Base-by-base conservation (phyloP, 2,329 filamentous ascomycete genomes). In the Verticillium dahliae region DNA sequence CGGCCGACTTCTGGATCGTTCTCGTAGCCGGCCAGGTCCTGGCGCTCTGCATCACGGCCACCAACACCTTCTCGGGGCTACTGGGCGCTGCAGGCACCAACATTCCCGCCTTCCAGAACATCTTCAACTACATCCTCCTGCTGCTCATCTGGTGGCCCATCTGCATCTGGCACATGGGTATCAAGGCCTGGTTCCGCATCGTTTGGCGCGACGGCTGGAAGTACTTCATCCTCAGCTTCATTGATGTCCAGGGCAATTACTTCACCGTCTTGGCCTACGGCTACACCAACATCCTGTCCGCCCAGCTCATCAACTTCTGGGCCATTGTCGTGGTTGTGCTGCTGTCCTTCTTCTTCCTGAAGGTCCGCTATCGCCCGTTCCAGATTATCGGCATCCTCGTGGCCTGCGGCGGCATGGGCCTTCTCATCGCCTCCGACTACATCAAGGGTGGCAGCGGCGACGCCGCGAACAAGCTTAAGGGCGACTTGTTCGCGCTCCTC, bases 291-390 rank as follows among this genome's bases (percentile, higher is more conserved):
- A 89, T 97, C 68, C 83, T 98, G 57, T 95, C 90, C 22, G 92
- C 92, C 15, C 93, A 98, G 81, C 84, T 99, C 59, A 92, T 99
- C 78, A 97, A 97, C 82, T 98, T 98, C 79, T 98, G 94, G 94
- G 91, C 93, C 68, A 98, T 99, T 67, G 91, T 96, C 58, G 88
- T 94, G 65, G 95, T 99, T 27, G 92, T 98, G 22, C 72, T 90
- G 64, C 78, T 97, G 66, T 97, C 92, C 34, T 93, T 96, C 77
- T 67, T 88, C 65, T 81, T 97, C 68, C 85, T 99, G 62, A 84
- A 83, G 67, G 95, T 99, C 55, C 90, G 95, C 69, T 99, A 99
- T 82, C 91, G 92, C 78, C 80, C 85, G 72, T 86, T 90, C 62
- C 95, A 98, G 80, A 86, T 97, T 69, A 68, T 85, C 37, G 95